phyloP scores from a whole-genome alignment of 768 basidiomycete species.

The Hemileccinum impolitum region DNA sequence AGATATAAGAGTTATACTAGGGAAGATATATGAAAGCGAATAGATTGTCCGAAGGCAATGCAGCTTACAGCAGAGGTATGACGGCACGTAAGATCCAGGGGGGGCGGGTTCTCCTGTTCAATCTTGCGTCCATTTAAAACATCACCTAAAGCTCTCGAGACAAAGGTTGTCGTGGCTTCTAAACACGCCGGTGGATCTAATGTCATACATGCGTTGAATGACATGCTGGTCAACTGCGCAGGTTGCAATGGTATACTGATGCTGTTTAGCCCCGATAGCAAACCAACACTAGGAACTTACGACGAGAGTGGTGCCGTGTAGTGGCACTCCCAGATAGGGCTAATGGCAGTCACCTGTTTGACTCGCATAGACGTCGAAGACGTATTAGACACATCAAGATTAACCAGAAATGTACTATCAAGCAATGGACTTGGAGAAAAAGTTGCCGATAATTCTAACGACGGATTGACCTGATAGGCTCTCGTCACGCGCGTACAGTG shows the following conservation, averaged over 20 bases:
- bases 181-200: slow-evolving; percentile 38
- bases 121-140: slow-evolving; percentile 49
- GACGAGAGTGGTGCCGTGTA: slow-evolving; percentile 34
- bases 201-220: slow-evolving; percentile 40
- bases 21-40: slow-evolving; percentile 1
- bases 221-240: slow-evolving; percentile 44
- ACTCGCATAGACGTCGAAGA: slow-evolving; percentile 42
- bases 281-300: slow-evolving; percentile 37
- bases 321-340: slow-evolving; percentile 63
- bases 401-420: slow-evolving; percentile 50
- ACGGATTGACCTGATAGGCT: slow-evolving; percentile 55
- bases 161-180: slow-evolving; percentile 46
- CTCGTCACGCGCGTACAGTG: slow-evolving; percentile 54
- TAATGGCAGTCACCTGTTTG: slow-evolving; percentile 59
- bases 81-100: slow-evolving; percentile 49
- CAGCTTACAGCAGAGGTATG: slow-evolving; percentile 44
- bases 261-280: slow-evolving; percentile 4
- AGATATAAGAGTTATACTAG: slow-evolving; percentile 14
- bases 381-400: slow-evolving; percentile 55
- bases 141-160: slow-evolving; percentile 46
- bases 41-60: not conserved
- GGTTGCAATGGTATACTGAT: slow-evolving; percentile 45
- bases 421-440: slow-evolving; percentile 48
- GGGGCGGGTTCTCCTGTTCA: slow-evolving; percentile 45
- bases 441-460: slow-evolving; percentile 51